Percentiles rank a stretch among this genome's conserved stretches.
Evolutionary conservation across 805 yeast genomes (phyloP).

Genomic region (Spathaspora sp.): DNA sequence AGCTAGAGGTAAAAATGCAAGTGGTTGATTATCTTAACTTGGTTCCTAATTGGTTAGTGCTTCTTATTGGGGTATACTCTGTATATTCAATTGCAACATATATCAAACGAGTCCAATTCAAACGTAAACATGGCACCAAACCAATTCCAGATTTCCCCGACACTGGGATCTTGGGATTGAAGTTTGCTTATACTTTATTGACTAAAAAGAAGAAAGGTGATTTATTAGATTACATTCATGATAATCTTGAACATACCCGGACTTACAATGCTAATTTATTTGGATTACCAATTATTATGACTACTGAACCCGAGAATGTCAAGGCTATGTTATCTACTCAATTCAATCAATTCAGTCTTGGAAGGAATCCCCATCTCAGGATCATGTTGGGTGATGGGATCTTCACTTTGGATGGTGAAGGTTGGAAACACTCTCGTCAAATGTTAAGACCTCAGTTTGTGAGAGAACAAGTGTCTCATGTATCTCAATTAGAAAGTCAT

Average conservation of each 20-base stretch:
- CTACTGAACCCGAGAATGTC: constrained; percentile 34
- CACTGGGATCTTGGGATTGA: background rate
- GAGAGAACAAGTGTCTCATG: constrained; percentile 35
- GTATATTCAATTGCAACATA: no score
- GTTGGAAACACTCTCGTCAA: constrained; percentile 38
- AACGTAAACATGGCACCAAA: constrained; percentile 16
- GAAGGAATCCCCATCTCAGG: constrained; percentile 7
- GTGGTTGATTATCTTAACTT: background rate
- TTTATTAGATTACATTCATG: constrained; percentile 17
- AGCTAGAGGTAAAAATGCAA: background rate
- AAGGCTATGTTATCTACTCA: constrained; percentile 37
- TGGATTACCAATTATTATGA: constrained; percentile 18
- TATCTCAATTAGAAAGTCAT: constrained; percentile 30
- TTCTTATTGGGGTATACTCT: constrained; percentile 9
- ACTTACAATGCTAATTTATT: constrained; percentile 10
- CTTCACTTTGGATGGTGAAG: constrained; percentile 33
- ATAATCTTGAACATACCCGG: background rate
- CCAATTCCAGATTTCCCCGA: constrained; percentile 7
- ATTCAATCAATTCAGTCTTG: constrained; percentile 32
- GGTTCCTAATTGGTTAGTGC: constrained; percentile 5
- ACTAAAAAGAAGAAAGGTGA: constrained; percentile 19
- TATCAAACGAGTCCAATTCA: constrained; percentile 5
- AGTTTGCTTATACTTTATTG: constrained; percentile 5
- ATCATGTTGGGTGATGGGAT: constrained; percentile 32
- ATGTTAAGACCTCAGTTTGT: constrained; percentile 37